Conservation (phyloP, 106 monocot species). For the Acanthochlamys bracteata region DNA sequence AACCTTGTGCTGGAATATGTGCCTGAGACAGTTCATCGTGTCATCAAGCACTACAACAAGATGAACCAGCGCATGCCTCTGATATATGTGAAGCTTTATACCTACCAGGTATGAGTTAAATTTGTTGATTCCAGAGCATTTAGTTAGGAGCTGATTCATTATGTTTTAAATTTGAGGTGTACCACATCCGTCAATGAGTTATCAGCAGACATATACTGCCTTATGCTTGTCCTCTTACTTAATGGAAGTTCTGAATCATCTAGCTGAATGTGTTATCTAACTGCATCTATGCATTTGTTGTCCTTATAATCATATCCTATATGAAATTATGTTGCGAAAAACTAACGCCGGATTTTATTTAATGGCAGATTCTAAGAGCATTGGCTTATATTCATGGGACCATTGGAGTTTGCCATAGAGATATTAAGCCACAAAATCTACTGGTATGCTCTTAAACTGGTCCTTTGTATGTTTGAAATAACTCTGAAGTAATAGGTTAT, state of each 20-base stretch:
- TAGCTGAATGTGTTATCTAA: no score
- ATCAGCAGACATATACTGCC: no score
- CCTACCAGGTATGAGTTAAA: conserved; percentile 32
- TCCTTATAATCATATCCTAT: not conserved
- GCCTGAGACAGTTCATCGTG: conserved; percentile 58
- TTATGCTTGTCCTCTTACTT: no score
- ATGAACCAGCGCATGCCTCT: conserved; percentile 51
- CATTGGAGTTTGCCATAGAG: conserved; percentile 73
- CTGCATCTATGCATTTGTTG: no score
- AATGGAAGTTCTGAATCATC: no score
- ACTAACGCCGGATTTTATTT: not conserved
- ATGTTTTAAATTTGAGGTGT: no score
- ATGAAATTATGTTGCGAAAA: not conserved
- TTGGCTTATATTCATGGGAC: conserved; percentile 60
- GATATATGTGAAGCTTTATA: conserved; percentile 54
- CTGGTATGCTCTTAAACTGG: conserved; percentile 22
- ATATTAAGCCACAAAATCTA: conserved; percentile 74
- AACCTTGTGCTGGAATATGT: conserved; percentile 59
- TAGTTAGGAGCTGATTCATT: not conserved
- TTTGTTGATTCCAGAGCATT: not conserved
- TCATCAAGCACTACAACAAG: conserved; percentile 50
- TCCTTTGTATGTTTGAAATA: no score
- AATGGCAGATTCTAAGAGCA: conserved; percentile 54
- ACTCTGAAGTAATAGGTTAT: no score
- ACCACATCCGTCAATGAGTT: no score